Base-by-base conservation (phyloP, 169 alveolate species). In the Perkinsus marinus region DNA sequence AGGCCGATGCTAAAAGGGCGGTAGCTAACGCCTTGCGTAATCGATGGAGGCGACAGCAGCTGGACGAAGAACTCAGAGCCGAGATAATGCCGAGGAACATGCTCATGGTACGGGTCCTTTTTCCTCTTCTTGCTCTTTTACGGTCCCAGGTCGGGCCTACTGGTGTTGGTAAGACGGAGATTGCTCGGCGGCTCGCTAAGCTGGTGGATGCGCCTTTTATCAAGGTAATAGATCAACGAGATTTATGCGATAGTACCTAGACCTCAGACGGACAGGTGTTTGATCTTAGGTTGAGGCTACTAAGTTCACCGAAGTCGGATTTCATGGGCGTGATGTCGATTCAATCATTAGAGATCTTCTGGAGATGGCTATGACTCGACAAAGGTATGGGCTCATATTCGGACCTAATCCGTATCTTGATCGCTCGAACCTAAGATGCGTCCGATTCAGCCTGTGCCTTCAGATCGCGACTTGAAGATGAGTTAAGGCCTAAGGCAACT, bases 271-370 rank as follows among this genome's bases (percentile, higher is more conserved):
- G n/a, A n/a, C n/a, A n/a, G n/a, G n/a, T n/a, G n/a, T n/a, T n/a
- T n/a, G 46, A 26, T 38, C 39, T 46, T 90, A 93, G 94, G 94
- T 92, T 30, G 99, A 97, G 91, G 99, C 99, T 38, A 97, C 99
- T 0, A 97, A 96, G 47, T 97, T 96, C 94, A 97, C 99, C 0
- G 99, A 97, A 92, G 98, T 96, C 10, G 99, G 98, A 0, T 97
- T 96, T 91, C 98, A 97, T 92, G 98, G 98, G 0, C 92, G 96
- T 39, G 98, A 97, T 91, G 97, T 96, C 26, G 97, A 97, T 68
- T 95, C 94, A 39, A 97, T 97, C 13, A 94, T 97, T 41, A 94
- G 95, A 79, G 95, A 94, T 47, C 69, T 94, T 0, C 47, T 92
- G 68, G 95, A 94, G 89, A 91, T 91, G 89, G 94, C 93, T 26